phyloP scores from a whole-genome alignment of 768 basidiomycete genomes.

The Pulveroboletus sp. region DNA sequence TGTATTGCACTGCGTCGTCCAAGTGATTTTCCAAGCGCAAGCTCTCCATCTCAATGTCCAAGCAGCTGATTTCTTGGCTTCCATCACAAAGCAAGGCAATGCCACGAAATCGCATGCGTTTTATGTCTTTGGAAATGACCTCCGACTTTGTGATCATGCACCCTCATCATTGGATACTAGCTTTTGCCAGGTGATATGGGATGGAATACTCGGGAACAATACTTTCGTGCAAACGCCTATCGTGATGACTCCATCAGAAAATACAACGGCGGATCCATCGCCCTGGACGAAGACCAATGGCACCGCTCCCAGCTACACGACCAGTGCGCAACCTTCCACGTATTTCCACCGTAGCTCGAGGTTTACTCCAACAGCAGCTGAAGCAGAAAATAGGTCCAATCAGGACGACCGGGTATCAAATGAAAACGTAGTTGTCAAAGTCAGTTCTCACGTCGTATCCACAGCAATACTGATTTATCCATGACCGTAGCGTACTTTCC shows the following conservation, averaged over 20 bases:
- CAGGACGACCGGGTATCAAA: background rate
- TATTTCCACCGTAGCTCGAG: background rate
- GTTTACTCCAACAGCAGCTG: background rate
- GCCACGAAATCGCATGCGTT: conserved; percentile 39
- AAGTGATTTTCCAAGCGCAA: conserved; percentile 64
- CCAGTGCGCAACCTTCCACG: background rate
- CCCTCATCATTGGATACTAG: conserved; percentile 34
- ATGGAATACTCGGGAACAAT: conserved; percentile 29
- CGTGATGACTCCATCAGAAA: background rate
- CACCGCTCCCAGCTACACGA: background rate
- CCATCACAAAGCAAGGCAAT: conserved; percentile 49
- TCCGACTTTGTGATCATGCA: conserved; percentile 58
- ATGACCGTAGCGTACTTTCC: conserved; percentile 7
- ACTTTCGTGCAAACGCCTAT: background rate
- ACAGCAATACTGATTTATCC: background rate
- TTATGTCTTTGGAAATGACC: conserved; percentile 47
- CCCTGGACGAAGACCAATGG: background rate
- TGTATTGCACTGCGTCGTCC: conserved; percentile 60
- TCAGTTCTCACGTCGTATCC: background rate
- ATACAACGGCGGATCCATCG: background rate
- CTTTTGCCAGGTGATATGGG: conserved; percentile 58
- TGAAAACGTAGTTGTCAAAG: background rate
- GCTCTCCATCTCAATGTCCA: conserved; percentile 64
- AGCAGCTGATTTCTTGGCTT: conserved; percentile 51
- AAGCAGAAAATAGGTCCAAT: background rate